Conservation (phyloP, 306 rosid species). For the Alnus rubra region DNA sequence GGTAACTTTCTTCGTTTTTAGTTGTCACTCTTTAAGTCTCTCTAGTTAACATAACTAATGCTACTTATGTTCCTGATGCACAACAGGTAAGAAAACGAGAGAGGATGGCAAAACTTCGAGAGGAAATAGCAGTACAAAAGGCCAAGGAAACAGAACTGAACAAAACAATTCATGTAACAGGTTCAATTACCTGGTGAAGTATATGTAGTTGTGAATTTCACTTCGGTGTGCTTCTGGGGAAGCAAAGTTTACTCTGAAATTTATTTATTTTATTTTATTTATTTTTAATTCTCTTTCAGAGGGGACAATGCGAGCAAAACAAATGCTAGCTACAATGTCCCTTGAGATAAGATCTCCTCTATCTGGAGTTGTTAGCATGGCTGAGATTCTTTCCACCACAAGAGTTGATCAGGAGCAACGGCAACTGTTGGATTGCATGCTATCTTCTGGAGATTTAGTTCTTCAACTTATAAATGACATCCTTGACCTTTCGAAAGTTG, state of each 20-base stretch:
- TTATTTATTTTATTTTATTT: no score
- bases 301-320: constrained; percentile 98
- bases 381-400: constrained; percentile 83
- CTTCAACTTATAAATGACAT: constrained; percentile 95
- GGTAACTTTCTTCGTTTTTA: constrained; percentile 41
- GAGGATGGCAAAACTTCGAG: constrained; percentile 83
- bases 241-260: constrained; percentile 20
- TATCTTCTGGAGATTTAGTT: constrained; percentile 92
- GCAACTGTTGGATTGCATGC: constrained; percentile 81
- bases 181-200: constrained; percentile 35
- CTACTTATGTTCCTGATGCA: constrained; percentile 25
- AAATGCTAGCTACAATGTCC: constrained; percentile 97
- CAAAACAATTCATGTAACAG: constrained; percentile 95
- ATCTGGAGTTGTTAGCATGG: constrained; percentile 93
- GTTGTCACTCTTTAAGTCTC: neutral
- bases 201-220: constrained; percentile 12
- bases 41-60: constrained; percentile 14
- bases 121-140: constrained; percentile 90
- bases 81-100: constrained; percentile 85
- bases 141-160: constrained; percentile 92
- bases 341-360: constrained; percentile 95
- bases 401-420: constrained; percentile 79
- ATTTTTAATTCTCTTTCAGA: constrained; percentile 40
- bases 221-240: constrained; percentile 9
- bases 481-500: constrained; percentile 96